phyloP scores from a whole-genome alignment of 176 grass and related monocot genomes.

The Microstegium vimineum region DNA sequence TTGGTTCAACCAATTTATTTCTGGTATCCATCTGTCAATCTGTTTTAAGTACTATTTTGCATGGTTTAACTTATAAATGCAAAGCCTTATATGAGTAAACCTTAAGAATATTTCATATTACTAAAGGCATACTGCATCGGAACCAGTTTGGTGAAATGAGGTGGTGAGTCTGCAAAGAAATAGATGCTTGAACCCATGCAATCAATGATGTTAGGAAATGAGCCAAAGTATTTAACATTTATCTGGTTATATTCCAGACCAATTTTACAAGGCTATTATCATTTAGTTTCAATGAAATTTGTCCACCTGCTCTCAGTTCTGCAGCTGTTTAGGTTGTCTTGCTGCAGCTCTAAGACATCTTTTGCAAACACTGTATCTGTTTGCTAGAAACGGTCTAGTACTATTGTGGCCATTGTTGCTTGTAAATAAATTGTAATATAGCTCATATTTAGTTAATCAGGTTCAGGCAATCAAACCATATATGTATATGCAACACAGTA shows the following conservation, averaged over 20 bases:
- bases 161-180: neutral
- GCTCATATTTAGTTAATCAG: neutral
- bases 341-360: neutral
- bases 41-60: neutral
- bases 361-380: neutral
- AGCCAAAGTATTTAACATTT: neutral
- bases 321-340: neutral
- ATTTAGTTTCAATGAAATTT: neutral
- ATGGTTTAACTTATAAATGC: neutral
- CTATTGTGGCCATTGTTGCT: neutral
- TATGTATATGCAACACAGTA: neutral
- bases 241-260: neutral
- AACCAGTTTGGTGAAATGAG: neutral
- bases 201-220: conserved; percentile 4
- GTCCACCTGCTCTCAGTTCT: neutral
- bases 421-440: no score
- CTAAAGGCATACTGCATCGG: neutral
- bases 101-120: no score
- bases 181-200: neutral
- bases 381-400: neutral
- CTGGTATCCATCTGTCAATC: neutral
- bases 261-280: neutral
- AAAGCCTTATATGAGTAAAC: no score
- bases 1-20: conserved; percentile 16
- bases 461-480: neutral